Conservation (phyloP, 805 yeast species). For the Pichia ethanolica region DNA sequence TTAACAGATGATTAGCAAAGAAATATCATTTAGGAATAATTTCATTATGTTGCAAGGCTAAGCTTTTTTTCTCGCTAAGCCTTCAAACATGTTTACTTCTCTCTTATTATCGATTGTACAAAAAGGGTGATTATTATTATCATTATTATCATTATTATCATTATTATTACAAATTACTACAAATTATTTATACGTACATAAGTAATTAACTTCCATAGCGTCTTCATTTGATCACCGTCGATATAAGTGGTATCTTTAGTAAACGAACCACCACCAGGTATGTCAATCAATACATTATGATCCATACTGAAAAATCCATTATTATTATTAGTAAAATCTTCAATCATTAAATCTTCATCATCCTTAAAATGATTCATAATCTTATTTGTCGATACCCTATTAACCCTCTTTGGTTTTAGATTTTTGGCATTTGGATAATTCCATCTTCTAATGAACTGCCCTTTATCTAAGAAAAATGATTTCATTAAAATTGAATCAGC, state of each 20-base stretch:
- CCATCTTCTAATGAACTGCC: constrained; percentile 3
- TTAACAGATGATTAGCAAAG: too few relatives aligned
- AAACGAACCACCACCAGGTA: not conserved
- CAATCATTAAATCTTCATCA: not conserved
- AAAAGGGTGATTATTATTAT: too few relatives aligned
- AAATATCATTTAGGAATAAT: too few relatives aligned
- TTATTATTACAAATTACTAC: too few relatives aligned
- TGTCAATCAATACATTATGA: not conserved
- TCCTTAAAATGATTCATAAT: not conserved
- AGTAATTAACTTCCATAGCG: too few relatives aligned
- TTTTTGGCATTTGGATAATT: not conserved
- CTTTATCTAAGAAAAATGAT: constrained; percentile 2
- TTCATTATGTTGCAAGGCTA: too few relatives aligned
- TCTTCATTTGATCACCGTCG: constrained; percentile 1
- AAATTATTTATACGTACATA: too few relatives aligned
- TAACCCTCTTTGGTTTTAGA: not conserved
- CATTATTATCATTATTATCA: too few relatives aligned
- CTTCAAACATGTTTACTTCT: too few relatives aligned
- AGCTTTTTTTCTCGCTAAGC: too few relatives aligned
- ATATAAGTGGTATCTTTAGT: not conserved
- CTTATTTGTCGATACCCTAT: not conserved
- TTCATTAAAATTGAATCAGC: not conserved
- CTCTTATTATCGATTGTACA: too few relatives aligned
- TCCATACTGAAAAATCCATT: constrained; percentile 6
- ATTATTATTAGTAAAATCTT: not conserved